phyloP scores from a whole-genome alignment of 129 eudicot species.

The Artemisia tridentata region DNA sequence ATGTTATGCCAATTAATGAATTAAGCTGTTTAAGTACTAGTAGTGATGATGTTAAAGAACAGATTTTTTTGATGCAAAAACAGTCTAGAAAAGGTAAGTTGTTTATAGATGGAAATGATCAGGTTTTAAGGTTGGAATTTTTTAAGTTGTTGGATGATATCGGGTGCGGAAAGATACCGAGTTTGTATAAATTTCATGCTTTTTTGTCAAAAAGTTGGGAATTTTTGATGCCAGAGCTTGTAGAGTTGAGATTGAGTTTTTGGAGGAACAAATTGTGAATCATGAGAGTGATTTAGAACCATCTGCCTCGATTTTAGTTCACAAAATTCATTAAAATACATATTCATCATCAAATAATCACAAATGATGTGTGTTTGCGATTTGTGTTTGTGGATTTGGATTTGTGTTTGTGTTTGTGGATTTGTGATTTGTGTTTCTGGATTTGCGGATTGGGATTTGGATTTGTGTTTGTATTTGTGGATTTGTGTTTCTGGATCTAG shows the following conservation, averaged over 20 bases:
- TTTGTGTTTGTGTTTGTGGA: too few species aligned
- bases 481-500: too few species aligned
- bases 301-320: constrained; percentile 35
- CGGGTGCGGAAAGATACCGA: constrained; percentile 53
- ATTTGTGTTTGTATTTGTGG: too few species aligned
- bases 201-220: constrained; percentile 51
- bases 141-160: constrained; percentile 49
- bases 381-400: too few species aligned
- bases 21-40: constrained; percentile 23
- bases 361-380: too few species aligned
- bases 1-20: constrained; percentile 55
- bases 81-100: constrained; percentile 46
- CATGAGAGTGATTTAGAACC: constrained; percentile 82
- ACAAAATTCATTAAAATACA: too few species aligned
- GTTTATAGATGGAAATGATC: constrained; percentile 53
- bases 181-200: constrained; percentile 30
- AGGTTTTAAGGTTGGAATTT: constrained; percentile 36
- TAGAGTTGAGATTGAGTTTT: constrained; percentile 62
- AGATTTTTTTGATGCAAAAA: constrained; percentile 46
- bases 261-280: constrained; percentile 71
- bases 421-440: too few species aligned
- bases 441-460: too few species aligned
- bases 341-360: too few species aligned
- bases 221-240: constrained; percentile 44
- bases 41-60: constrained; percentile 59